A percentile compares a stretch with the other conserved stretches of the same genome.
Conservation (phyloP, 352 stramenopile genomes). For the Pythium volutum region DNA sequence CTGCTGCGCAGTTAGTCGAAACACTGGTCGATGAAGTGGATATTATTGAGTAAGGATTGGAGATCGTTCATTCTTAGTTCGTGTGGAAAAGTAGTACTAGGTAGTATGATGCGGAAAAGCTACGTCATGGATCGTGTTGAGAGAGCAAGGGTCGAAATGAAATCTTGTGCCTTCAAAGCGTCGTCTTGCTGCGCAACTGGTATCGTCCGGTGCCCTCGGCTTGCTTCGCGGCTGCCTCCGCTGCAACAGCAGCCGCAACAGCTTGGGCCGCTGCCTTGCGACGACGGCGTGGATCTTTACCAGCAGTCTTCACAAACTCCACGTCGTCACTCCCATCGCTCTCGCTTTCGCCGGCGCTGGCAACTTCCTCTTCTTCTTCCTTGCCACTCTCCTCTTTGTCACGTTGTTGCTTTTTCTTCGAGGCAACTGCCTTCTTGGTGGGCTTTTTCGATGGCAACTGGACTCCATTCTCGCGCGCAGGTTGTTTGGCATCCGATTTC, state of each 20-base stretch:
- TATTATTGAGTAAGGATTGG: background rate
- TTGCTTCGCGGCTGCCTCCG: slow-evolving; percentile 47
- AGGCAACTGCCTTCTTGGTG: slow-evolving; percentile 18
- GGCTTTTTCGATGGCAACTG: background rate
- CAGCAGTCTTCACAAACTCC: slow-evolving; percentile 25
- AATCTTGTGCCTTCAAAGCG: background rate
- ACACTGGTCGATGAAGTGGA: slow-evolving; percentile 9
- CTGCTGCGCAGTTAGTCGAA: slow-evolving; percentile 10
- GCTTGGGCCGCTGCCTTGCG: slow-evolving; percentile 57
- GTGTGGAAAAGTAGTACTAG: background rate
- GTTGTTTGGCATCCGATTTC: background rate
- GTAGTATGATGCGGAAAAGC: background rate
- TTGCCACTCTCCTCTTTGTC: background rate
- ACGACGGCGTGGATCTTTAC: slow-evolving; percentile 32
- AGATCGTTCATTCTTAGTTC: background rate
- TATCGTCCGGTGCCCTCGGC: slow-evolving; percentile 33
- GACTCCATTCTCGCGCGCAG: background rate
- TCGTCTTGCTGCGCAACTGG: slow-evolving; percentile 27
- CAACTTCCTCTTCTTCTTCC: slow-evolving; percentile 5
- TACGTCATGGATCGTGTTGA: too few relatives aligned
- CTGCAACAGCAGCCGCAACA: slow-evolving; percentile 56
- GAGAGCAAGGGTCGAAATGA: background rate
- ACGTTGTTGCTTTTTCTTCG: background rate
- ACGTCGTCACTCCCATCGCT: slow-evolving; percentile 25
- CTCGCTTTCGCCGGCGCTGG: background rate